Base-by-base conservation (phyloP, 108 stramenopile genomes). In the Mayamaea pseudoterrestris region DNA sequence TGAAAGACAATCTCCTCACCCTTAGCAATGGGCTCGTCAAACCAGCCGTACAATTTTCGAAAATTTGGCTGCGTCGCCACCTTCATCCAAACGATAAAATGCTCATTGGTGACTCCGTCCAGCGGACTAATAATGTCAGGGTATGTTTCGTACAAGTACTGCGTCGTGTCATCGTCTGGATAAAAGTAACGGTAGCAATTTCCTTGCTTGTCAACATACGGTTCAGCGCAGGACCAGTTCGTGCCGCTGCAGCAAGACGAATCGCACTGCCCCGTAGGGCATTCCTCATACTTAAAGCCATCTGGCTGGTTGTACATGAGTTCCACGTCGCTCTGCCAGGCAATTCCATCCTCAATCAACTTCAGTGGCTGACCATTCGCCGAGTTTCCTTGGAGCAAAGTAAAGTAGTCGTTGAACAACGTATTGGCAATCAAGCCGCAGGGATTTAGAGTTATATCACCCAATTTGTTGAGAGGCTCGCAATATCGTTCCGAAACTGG, bases 11-110 rank as follows among this genome's bases (percentile, higher is more conserved):
- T 30, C 20, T 35, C 55, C 0, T 68, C 73, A 9, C 87, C 89
- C 13, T 58, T 61, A 7, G 80, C 78, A 39, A 99, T 73, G 24
- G 72, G 73, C 41, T 69, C 56, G 32, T 93, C 78, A 52, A 98
- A 90, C 36, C 73, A 87, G 12, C 97, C 98, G 56, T 99, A 98
- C 8, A 98, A 69, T 58, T 99, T 99, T 29, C 97, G 91, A 66
- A 99, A 99, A 13, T 47, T 66, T 0, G 96, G 86, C 7, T 90
- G 53, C 0, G 86, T 88, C 1, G 97, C 97, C 2, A 77, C 69
- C 12, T 96, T 69, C 99, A 99, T 99, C 99, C 99, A 99, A 5
- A 98, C 97, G 5, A 96, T 76, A 65, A 99, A 98, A 59, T 96
- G 96, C 53, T 99, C 97, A 57, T 98, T 81, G 9, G 64, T 71